Evolutionary conservation across 2,329 filamentous ascomycete species (phyloP).

Genomic region (Fusarium sp.): DNA sequence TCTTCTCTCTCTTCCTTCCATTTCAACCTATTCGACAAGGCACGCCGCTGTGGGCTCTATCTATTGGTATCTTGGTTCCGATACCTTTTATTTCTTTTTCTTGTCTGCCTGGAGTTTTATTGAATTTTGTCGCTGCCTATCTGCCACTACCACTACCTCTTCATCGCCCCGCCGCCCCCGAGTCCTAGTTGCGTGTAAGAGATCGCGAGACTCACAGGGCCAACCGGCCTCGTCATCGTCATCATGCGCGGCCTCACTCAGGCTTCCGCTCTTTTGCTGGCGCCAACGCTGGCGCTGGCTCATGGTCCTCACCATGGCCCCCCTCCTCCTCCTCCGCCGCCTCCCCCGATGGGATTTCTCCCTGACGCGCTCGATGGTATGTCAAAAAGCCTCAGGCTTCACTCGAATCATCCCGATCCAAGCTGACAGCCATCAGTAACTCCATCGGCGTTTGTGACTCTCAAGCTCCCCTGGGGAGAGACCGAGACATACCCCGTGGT

Average conservation of each 20-base stretch:
- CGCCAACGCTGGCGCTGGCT: conserved; percentile 42
- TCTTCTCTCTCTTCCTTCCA: conserved; percentile 21
- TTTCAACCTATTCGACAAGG: not conserved
- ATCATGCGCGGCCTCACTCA: conserved; percentile 50
- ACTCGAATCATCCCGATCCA: no score
- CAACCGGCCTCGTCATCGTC: no score
- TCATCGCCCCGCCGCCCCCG: no score
- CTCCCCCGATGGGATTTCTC: conserved; percentile 34
- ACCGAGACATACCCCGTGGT: conserved; percentile 44
- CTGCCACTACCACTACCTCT: not conserved
- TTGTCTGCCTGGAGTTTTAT: conserved; percentile 24
- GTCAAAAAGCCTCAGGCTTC: not conserved
- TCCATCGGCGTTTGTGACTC: conserved; percentile 41
- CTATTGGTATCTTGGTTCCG: not conserved
- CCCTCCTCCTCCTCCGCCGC: conserved; percentile 27
- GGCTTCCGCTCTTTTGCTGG: conserved; percentile 49
- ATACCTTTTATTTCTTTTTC: conserved; percentile 27
- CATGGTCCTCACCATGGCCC: conserved; percentile 40
- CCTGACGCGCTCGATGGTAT: conserved; percentile 35
- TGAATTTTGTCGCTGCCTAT: conserved; percentile 16
- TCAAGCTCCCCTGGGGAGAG: conserved; percentile 37
- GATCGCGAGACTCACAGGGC: conserved; percentile 3
- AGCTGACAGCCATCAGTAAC: conserved; percentile 14
- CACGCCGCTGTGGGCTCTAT: conserved; percentile 2
- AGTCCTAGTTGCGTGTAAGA: conserved; percentile 6